Percentiles rank a stretch among this genome's conserved stretches.
Evolutionary conservation across 352 stramenopile genomes (phyloP).

Genomic region (Globisporangium camurandrum): DNA sequence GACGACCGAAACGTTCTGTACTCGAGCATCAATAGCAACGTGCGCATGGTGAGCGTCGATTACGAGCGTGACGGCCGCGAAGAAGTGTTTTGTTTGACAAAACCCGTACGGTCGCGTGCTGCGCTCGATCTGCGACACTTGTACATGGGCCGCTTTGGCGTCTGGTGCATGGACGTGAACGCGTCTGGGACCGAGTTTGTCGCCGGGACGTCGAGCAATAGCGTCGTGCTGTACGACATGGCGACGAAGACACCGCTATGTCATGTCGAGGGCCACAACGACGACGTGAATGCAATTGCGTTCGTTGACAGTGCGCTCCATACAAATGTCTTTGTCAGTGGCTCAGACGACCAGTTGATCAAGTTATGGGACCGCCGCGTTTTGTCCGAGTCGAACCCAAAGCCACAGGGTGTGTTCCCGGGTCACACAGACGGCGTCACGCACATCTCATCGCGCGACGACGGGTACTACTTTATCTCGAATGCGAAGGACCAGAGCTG

Average conservation of each 20-base stretch:
- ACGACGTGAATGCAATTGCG: conserved; percentile 81
- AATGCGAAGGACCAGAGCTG: conserved; percentile 81
- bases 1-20: conserved; percentile 69
- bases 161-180: conserved; percentile 80
- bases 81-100: conserved; percentile 37
- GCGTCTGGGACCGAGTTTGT: conserved; percentile 74
- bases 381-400: conserved; percentile 62
- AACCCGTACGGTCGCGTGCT: conserved; percentile 7
- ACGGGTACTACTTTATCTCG: conserved; percentile 86
- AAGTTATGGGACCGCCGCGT: conserved; percentile 84
- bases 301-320: conserved; percentile 76
- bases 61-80: conserved; percentile 45
- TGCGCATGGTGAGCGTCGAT: conserved; percentile 69
- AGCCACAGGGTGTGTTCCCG: conserved; percentile 70
- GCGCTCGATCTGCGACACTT: neutral
- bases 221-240: conserved; percentile 79
- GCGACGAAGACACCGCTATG: conserved; percentile 54
- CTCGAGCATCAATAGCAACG: conserved; percentile 75
- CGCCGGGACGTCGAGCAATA: conserved; percentile 64
- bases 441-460: conserved; percentile 73
- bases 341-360: conserved; percentile 76
- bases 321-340: conserved; percentile 82
- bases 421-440: conserved; percentile 80
- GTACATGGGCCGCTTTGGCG: conserved; percentile 45
- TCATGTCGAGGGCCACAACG: conserved; percentile 59